Base-by-base conservation (phyloP, 345 rosid species). In the Cardiospermum halicacabum region DNA sequence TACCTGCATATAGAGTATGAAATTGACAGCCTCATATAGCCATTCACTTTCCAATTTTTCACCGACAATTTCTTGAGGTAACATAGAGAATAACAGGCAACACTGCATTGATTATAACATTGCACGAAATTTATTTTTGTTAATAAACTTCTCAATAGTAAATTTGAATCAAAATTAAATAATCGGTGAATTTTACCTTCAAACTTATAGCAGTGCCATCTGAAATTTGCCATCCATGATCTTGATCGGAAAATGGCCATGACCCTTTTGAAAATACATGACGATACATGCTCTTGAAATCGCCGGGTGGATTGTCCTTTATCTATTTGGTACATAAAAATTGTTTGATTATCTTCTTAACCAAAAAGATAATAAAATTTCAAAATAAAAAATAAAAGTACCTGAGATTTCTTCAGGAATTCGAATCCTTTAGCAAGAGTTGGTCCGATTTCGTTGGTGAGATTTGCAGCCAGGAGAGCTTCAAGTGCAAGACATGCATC, bases 341-440 rank as follows among this genome's bases (percentile, higher is more conserved):
- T 62, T 48, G 37, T 32, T 32, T 32, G 2, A 32, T 2, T 32
- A 32, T 32, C 1, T 32, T 32, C n/a, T n/a, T n/a, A n/a, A n/a
- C n/a, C n/a, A n/a, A n/a, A n/a, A n/a, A n/a, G n/a, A n/a, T n/a
- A n/a, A n/a, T n/a, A n/a, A n/a, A n/a, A n/a, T n/a, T n/a, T n/a
- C n/a, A n/a, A n/a, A n/a, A 24, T 50, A 16, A 12, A 37, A 56
- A 70, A 86, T n/a, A n/a, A n/a, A n/a, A n/a, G n/a, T n/a, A n/a
- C 96, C 89, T 88, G 97, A 48, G 96, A 93, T 47, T 72, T 70
- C 66, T 89, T 93, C 50, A 93, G 54, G 72, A 88, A 90, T 45
- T 86, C 88, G 62, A 90, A 89, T 51, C 90, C 97, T 73, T 62
- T 89, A 71, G 62, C 75, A 12, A 93, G 80, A 40, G 84, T 78